Base-by-base conservation (phyloP, 495 filamentous ascomycete species). In the Neurospora sp. region DNA sequence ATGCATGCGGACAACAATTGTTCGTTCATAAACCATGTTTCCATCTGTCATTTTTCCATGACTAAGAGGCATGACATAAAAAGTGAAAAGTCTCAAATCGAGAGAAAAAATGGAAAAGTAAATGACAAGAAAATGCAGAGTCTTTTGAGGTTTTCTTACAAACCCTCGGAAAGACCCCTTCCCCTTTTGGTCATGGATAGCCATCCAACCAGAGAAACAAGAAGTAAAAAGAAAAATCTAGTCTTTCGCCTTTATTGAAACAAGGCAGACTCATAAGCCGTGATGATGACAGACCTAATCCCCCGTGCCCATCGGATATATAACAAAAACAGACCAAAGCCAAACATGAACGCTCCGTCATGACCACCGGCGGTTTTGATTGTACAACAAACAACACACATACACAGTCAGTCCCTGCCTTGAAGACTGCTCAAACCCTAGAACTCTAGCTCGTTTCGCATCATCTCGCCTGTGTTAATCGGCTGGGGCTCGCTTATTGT, bases 401-500 rank as follows among this genome's bases (percentile, higher is more conserved):
- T 78, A 72, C 73, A 88, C 85, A 72, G 86, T 73, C 72, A 82
- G 81, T 85, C n/a, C 84, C 83, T 39, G 84, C 54, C 31, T 14
- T 18, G 54, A 66, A 66, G 31, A 37, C 54, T 83, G 20, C 46
- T 27, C 49, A 14, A 60, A 84, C 79, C 84, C 86, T 85, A 62
- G 77, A 77, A 70, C 5, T 54, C 70, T 39, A 31, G 23, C 40
- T 31, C 39, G 23, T 23, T 39, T 72, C 79, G 82, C 73, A 81
- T 79, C 71, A 85, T 76, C 70, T 84, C 82, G 39, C 84, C 86
- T 5, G 80, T 82, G 74, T 84, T 83, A 18, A 83, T 79, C n/a
- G 83, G 75, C 75, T 87, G 78, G 41, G 82, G 84, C 72, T 80
- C 84, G 79, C 85, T 86, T 76, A 88, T 89, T 70, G 82, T 86